phyloP scores from a whole-genome alignment of 345 rosid genomes.

The Limnanthes douglasii region DNA sequence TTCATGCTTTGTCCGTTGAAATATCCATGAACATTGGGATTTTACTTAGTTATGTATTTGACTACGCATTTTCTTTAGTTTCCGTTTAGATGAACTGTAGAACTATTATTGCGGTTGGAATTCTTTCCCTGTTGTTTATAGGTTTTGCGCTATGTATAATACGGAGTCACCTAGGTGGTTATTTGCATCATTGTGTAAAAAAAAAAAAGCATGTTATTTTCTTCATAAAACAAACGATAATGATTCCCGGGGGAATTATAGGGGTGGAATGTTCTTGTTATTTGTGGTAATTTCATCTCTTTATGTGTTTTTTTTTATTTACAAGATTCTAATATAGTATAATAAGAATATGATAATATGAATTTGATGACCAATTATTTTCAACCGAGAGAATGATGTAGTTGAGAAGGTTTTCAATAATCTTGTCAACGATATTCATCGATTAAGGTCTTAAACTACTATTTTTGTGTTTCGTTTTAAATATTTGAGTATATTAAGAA shows the following conservation, averaged over 20 bases:
- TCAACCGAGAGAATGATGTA: too few relatives aligned
- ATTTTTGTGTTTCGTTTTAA: too few relatives aligned
- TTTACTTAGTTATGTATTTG: constrained; percentile 79
- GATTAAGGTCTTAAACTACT: too few relatives aligned
- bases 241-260: constrained; percentile 43
- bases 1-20: constrained; percentile 74
- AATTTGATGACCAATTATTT: too few relatives aligned
- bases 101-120: constrained; percentile 82
- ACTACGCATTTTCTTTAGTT: constrained; percentile 61
- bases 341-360: too few relatives aligned
- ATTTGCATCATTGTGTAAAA: constrained; percentile 53
- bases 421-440: too few relatives aligned
- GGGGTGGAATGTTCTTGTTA: constrained; percentile 45
- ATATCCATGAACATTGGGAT: constrained; percentile 73
- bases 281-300: constrained; percentile 46
- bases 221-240: constrained; percentile 55
- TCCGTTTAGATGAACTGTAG: constrained; percentile 67
- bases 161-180: constrained; percentile 90
- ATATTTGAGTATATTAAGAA: too few relatives aligned
- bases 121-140: constrained; percentile 61
- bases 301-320: constrained; percentile 47
- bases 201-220: constrained; percentile 61
- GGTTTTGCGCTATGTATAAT: constrained; percentile 65
- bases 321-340: too few relatives aligned
- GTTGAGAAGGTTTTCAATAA: too few relatives aligned